Evolutionary conservation across 352 stramenopile species (phyloP).

Genomic region (Phytophthora megakarya): DNA sequence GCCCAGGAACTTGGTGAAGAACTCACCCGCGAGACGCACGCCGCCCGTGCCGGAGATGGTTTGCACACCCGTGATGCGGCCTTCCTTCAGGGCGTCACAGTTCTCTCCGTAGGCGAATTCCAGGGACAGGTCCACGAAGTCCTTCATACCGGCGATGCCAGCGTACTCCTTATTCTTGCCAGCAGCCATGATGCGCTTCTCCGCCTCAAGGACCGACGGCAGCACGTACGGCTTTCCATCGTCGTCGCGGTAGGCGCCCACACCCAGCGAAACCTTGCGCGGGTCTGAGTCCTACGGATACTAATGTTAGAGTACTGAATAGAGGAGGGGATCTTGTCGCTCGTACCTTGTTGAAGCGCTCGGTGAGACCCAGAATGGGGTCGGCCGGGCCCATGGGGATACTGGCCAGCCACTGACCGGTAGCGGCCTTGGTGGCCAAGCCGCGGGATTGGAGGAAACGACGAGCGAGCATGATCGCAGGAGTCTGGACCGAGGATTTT

Average conservation of each 20-base stretch:
- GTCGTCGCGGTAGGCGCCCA: conserved; percentile 98
- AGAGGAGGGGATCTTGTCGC: conserved; percentile 9
- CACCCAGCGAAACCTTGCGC: conserved; percentile 96
- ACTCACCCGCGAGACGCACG: conserved; percentile 95
- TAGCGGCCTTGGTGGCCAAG: conserved; percentile 49
- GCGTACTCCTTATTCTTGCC: conserved; percentile 98
- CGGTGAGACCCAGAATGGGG: conserved; percentile 96
- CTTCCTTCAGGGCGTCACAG: conserved; percentile 88
- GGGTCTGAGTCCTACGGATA: conserved; percentile 89
- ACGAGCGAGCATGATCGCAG: conserved; percentile 38
- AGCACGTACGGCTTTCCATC: conserved; percentile 96
- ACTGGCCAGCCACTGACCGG: conserved; percentile 69
- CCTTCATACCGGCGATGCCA: conserved; percentile 95
- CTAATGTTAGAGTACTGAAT: too few species aligned
- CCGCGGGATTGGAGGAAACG: conserved; percentile 39
- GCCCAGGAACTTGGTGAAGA: conserved; percentile 92
- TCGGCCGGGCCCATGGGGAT: conserved; percentile 96
- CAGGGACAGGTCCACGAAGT: conserved; percentile 96
- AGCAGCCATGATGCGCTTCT: conserved; percentile 93
- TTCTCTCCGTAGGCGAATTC: conserved; percentile 98
- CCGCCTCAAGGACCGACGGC: conserved; percentile 95
- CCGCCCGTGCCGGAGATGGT: conserved; percentile 98
- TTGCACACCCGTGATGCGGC: conserved; percentile 95
- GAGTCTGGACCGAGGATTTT: conserved; percentile 30
- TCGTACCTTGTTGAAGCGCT: conserved; percentile 89